Evolutionary conservation across 139 green algal species (phyloP), one percentile per base, ranked within the genome.

Genomic region (Chlorella sp.): DNA sequence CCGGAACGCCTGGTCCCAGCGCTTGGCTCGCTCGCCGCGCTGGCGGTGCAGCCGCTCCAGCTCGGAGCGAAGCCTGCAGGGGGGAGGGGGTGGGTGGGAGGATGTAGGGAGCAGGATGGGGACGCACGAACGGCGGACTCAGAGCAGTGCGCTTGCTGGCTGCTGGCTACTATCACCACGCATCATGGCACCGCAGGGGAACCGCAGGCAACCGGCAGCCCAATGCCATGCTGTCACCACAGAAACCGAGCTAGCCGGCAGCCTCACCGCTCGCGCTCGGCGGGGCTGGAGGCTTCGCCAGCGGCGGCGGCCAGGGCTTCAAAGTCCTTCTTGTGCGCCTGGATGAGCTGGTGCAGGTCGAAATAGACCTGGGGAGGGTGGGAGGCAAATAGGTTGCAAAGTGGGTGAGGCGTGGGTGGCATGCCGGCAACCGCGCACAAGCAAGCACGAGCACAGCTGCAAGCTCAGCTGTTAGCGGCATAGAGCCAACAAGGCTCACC

Each of bases 241-340:
- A 11, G 44, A 11, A 11, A n/a, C n/a, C n/a, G n/a, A n/a, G n/a
- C n/a, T n/a, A 9, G 44, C 7, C 44, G 44, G 44, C 6, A 9
- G 44, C 44, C 76, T n/a, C 56, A 78, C 65, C 57, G 41, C 67
- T 81, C 57, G 34, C 44, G 60, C 41, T 81, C 85, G 30, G 25
- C 62, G 0, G 25, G 20, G 51, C 26, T 83, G 71, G 26, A 11
- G 1, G 84, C 84, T 13, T 26, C 23, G 0, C 18, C 12, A 3
- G 70, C 32, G 11, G 78, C 84, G n/a, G 62, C 84, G 7, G 30
- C 32, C 74, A 88, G 41, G 20, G 85, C 76, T 65, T 72, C 76
- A 55, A 88, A 88, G 23, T 88, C 85, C 30, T 78, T 85, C 70
- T 80, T 81, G 62, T 88, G 82, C 32, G 74, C 85, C 51, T 83